Percentiles rank a stretch among this genome's conserved stretches.
Conservation (phyloP, 192 early-diverging fungal species). For the Coemansia sp. region DNA sequence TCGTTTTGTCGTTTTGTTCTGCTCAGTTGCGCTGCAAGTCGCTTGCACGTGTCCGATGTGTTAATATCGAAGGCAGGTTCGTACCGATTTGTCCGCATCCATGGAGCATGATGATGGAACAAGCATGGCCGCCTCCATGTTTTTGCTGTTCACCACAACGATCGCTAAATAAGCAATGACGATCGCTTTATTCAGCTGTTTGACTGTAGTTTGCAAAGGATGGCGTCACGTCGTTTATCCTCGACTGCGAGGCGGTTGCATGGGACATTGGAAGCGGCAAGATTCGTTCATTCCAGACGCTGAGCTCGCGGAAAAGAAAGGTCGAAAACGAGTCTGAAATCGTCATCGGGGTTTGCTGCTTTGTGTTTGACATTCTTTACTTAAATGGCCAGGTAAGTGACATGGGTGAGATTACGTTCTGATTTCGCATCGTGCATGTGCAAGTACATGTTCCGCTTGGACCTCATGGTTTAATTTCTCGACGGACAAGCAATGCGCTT, state of each 20-base stretch:
- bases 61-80: neutral
- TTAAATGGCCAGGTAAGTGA: slow-evolving; percentile 77
- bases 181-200: neutral
- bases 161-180: neutral
- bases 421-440: slow-evolving; percentile 5
- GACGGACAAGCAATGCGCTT: neutral
- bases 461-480: neutral
- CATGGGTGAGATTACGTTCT: neutral
- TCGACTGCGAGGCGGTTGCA: slow-evolving; percentile 99
- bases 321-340: slow-evolving; percentile 92
- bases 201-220: slow-evolving; percentile 47
- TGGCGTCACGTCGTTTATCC: slow-evolving; percentile 81
- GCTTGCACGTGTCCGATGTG: neutral
- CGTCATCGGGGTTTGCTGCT: slow-evolving; percentile 92
- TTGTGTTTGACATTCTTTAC: slow-evolving; percentile 95
- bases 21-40: neutral
- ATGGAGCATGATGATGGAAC: neutral
- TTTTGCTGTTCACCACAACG: neutral
- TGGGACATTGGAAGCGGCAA: slow-evolving; percentile 87
- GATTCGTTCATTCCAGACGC: slow-evolving; percentile 95
- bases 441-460: slow-evolving; percentile 1
- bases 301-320: slow-evolving; percentile 94
- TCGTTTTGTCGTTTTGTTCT: neutral
- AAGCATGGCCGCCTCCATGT: neutral
- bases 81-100: neutral